Evolutionary conservation across 2,329 filamentous ascomycete species (phyloP), one percentile per base, ranked within the genome.

Genomic region (Neurospora crassa): DNA sequence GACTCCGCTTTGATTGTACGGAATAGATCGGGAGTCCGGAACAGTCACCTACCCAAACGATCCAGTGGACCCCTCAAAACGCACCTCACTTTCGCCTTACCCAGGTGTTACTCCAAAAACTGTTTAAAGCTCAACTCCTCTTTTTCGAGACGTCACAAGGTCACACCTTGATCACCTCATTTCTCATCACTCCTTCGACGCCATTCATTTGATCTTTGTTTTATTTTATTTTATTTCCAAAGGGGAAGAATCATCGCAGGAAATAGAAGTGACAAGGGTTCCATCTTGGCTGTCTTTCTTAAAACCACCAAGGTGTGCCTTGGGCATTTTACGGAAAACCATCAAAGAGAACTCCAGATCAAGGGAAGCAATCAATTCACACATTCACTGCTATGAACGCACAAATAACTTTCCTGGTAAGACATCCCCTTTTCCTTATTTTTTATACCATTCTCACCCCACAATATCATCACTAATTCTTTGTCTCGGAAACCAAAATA

Each of bases 391-490:
- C 53, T 63, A 88, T 88, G 86, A 87, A 85, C 76, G 85, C 86
- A 71, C 85, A 87, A 78, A 84, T 88, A 76, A 86, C 84, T 40
- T 87, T 88, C 74, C 82, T 88, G 78, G 86, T 88, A 81, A 82
- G 84, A 82, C 68, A 67, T 47, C 42, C 40, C 34, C n/a, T 11
- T 34, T 40, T 40, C 20, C 16, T 40, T 59, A 40, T 3, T n/a
- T 5, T 12, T 20, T 29, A 42, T 68, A 5, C 63, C 37, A 43
- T 2, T 67, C 16, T 20, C n/a, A 40, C 37, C 41, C 40, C 20
- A 42, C 42, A 40, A 43, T 40, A 5, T 20, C 14, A n/a, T 68
- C 40, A 69, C 70, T 77, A 72, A 40, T 4, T 47, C 3, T 43
- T 8, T 2, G 10, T 40, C 37, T 40, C 2, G 37, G 37, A 40